A percentile compares a stretch with the other conserved stretches of the same genome.
phyloP scores from a whole-genome alignment of 2,329 filamentous ascomycete genomes.

The Phaeosphaeriaceae sp. region DNA sequence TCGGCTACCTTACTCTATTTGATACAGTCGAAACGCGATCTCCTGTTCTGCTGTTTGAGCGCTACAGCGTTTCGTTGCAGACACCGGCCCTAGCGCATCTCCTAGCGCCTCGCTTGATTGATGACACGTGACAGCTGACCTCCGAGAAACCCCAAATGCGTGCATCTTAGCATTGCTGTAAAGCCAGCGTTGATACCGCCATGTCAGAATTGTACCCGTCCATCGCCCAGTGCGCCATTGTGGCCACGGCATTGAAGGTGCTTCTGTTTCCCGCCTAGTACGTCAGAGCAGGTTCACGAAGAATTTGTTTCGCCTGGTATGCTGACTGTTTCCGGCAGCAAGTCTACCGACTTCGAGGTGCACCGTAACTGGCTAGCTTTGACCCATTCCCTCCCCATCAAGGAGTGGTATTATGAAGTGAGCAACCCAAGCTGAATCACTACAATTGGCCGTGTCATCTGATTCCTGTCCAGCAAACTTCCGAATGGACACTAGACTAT shows the following conservation, averaged over 20 bases:
- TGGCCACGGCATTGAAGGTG: constrained; percentile 87
- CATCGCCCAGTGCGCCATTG: constrained; percentile 84
- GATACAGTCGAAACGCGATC: neutral
- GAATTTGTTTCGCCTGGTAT: constrained; percentile 7
- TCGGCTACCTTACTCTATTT: neutral
- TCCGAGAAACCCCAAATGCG: constrained; percentile 19
- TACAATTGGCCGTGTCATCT: constrained; percentile 4
- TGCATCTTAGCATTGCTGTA: constrained; percentile 26
- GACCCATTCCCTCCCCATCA: constrained; percentile 84
- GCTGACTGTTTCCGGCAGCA: constrained; percentile 64
- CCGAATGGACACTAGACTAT: constrained; percentile 99
- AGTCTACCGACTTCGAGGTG: constrained; percentile 98
- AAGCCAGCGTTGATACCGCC: constrained; percentile 28
- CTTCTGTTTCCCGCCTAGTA: constrained; percentile 95
- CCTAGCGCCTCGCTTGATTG: constrained; percentile 14
- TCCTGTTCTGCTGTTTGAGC: neutral
- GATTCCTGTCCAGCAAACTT: constrained; percentile 69
- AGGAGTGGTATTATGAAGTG: constrained; percentile 93
- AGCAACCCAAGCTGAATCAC: neutral
- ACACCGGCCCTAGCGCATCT: neutral
- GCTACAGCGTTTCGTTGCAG: neutral
- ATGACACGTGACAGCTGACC: constrained; percentile 18
- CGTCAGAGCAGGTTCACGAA: constrained; percentile 50
- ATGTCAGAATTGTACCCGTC: constrained; percentile 88
- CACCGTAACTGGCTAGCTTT: constrained; percentile 99